Percentiles rank a stretch among this genome's conserved stretches.
Conservation (phyloP, 495 filamentous ascomycete genomes). For the Rhypophila decipiens region DNA sequence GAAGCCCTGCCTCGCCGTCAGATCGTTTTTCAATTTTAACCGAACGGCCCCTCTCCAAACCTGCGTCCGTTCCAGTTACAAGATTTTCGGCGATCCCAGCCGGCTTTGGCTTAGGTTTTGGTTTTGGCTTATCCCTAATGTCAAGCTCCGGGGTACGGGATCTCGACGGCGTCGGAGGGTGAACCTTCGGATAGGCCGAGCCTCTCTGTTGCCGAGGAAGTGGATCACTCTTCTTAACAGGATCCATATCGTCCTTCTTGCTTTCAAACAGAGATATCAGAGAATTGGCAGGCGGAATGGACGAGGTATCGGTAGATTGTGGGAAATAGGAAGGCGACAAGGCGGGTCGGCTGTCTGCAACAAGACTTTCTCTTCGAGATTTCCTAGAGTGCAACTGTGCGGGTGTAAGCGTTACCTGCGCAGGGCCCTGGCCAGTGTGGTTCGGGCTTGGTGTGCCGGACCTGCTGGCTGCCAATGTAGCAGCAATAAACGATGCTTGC, state of each 20-base stretch:
- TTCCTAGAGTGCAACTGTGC: constrained; percentile 14
- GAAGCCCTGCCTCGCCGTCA: not conserved
- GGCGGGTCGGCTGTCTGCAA: not conserved
- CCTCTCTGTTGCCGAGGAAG: not conserved
- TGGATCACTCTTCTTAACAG: constrained; percentile 32
- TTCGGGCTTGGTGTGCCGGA: constrained; percentile 37
- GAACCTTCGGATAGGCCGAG: not conserved
- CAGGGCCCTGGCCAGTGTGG: constrained; percentile 6
- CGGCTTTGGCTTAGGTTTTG: constrained; percentile 13
- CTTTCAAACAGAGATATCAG: constrained; percentile 58
- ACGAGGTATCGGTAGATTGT: constrained; percentile 39
- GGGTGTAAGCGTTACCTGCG: constrained; percentile 10
- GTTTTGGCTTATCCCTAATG: constrained; percentile 8
- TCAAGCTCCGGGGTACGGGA: not conserved
- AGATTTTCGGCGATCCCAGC: not conserved
- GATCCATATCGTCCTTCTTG: constrained; percentile 21
- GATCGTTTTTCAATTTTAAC: not conserved
- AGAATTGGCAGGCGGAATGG: constrained; percentile 50
- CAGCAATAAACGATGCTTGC: constrained; percentile 48
- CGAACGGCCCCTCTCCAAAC: no score
- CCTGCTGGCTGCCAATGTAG: constrained; percentile 50
- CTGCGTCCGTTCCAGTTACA: no score
- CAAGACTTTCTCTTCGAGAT: constrained; percentile 17
- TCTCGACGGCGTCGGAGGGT: constrained; percentile 4
- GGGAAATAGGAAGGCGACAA: constrained; percentile 19